Conservation (phyloP, 768 basidiomycete genomes). For the Rhodosporidiobolus sp. region DNA sequence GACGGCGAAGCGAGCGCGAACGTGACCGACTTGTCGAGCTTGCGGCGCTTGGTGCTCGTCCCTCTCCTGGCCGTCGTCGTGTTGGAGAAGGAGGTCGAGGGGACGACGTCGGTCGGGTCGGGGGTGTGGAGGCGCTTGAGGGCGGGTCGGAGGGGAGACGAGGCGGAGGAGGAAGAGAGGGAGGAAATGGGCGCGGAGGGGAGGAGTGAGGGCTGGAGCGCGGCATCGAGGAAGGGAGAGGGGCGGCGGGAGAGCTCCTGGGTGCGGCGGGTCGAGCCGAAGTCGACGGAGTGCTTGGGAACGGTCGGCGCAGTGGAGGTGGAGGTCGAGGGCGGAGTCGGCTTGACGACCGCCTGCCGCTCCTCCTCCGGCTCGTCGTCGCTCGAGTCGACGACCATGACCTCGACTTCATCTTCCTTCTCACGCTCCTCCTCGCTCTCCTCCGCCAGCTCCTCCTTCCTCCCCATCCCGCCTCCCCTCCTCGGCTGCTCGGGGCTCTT, state of each 20-base stretch:
- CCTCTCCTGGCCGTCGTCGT: too few species aligned
- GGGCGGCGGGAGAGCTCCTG: background rate
- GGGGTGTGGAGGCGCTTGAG: background rate
- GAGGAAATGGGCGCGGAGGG: background rate
- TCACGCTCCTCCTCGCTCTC: too few species aligned
- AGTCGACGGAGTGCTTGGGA: background rate
- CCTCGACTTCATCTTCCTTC: too few species aligned
- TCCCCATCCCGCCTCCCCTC: background rate
- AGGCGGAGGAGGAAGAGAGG: background rate
- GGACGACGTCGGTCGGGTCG: background rate
- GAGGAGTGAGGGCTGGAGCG: background rate
- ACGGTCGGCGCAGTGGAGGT: background rate
- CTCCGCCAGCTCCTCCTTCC: background rate
- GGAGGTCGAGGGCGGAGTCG: too few species aligned
- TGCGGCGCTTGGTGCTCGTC: too few species aligned
- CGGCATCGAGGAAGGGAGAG: slow-evolving; percentile 12
- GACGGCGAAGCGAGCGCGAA: slow-evolving; percentile 14
- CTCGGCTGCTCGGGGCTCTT: background rate
- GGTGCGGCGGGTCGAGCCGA: background rate
- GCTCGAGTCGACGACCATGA: background rate
- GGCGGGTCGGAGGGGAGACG: background rate
- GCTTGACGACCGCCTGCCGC: background rate
- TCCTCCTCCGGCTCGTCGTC: background rate
- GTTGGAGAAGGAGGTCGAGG: background rate
- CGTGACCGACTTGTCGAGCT: slow-evolving; percentile 16